Conservation (phyloP, 2,329 filamentous ascomycete species). For the Penicillium palitans region DNA sequence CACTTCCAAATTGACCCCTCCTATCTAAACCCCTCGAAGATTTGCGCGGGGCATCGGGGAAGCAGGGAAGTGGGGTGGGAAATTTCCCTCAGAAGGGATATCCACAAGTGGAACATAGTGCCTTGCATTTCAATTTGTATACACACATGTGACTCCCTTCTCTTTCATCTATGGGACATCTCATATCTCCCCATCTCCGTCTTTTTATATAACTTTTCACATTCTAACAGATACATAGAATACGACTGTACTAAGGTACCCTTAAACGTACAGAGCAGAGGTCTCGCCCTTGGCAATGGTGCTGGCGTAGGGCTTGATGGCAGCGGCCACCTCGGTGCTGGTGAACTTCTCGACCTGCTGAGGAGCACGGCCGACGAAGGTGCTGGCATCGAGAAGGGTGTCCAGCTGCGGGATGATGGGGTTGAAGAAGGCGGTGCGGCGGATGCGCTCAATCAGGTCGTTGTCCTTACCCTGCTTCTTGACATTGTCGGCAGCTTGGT, state of each 20-base stretch:
- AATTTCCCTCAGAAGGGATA: not conserved
- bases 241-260: not conserved
- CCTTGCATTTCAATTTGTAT: constrained; percentile 2
- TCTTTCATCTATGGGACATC: not conserved
- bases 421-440: constrained; percentile 69
- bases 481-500: constrained; percentile 70
- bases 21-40: constrained; percentile 5
- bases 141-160: not conserved
- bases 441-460: constrained; percentile 78
- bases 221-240: not conserved
- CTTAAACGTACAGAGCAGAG: constrained; percentile 44
- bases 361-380: constrained; percentile 58
- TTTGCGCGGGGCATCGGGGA: constrained; percentile 14
- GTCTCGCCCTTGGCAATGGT: constrained; percentile 39
- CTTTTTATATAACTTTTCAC: constrained; percentile 9
- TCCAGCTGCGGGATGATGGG: constrained; percentile 70
- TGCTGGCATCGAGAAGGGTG: constrained; percentile 62
- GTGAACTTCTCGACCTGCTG: constrained; percentile 57
- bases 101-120: not conserved
- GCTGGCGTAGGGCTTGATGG: constrained; percentile 50
- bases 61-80: constrained; percentile 13
- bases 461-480: constrained; percentile 74
- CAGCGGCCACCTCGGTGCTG: constrained; percentile 50
- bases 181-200: not conserved
- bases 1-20: not conserved